phyloP scores from a whole-genome alignment of 768 basidiomycete genomes.

The Inosperma sp. region DNA sequence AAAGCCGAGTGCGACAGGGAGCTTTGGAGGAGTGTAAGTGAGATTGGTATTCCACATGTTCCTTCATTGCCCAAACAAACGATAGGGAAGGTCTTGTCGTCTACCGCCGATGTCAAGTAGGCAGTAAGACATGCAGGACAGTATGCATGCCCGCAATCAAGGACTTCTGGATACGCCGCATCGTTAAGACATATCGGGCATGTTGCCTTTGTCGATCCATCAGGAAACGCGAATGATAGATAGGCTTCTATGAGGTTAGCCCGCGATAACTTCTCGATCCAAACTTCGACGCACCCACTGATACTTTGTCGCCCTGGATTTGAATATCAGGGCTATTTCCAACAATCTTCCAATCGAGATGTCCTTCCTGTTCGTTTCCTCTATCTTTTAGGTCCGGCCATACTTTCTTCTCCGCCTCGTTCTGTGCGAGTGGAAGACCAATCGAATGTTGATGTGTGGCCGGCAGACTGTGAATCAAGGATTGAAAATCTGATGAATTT shows the following conservation, averaged over 20 bases:
- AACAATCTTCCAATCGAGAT: slow-evolving; percentile 3
- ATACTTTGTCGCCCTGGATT: slow-evolving; percentile 46
- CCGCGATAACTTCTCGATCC: slow-evolving; percentile 48
- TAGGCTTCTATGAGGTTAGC: slow-evolving; percentile 45
- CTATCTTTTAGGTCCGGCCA: slow-evolving; percentile 44
- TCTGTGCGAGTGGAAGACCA: slow-evolving; percentile 43
- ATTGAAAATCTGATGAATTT: slow-evolving; percentile 25
- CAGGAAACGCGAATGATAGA: slow-evolving; percentile 30
- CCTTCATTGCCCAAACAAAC: slow-evolving; percentile 58
- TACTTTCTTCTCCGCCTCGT: slow-evolving; percentile 42
- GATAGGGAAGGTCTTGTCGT: slow-evolving; percentile 53
- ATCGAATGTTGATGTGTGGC: slow-evolving; percentile 48
- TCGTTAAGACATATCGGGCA: slow-evolving; percentile 57
- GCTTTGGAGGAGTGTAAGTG: slow-evolving; percentile 47
- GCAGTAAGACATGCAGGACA: slow-evolving; percentile 47
- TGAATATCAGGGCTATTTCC: slow-evolving; percentile 31
- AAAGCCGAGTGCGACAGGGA: slow-evolving; percentile 50
- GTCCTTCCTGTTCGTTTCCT: slow-evolving; percentile 26
- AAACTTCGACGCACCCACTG: slow-evolving; percentile 50
- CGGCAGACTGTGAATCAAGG: slow-evolving; percentile 39
- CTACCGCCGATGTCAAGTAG: slow-evolving; percentile 41
- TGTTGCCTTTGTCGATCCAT: slow-evolving; percentile 30
- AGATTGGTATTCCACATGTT: slow-evolving; percentile 46
- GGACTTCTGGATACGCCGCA: slow-evolving; percentile 33
- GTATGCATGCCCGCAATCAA: slow-evolving; percentile 47